Conservation (phyloP, 176 grass and related monocot species). For the Musa acuminata region DNA sequence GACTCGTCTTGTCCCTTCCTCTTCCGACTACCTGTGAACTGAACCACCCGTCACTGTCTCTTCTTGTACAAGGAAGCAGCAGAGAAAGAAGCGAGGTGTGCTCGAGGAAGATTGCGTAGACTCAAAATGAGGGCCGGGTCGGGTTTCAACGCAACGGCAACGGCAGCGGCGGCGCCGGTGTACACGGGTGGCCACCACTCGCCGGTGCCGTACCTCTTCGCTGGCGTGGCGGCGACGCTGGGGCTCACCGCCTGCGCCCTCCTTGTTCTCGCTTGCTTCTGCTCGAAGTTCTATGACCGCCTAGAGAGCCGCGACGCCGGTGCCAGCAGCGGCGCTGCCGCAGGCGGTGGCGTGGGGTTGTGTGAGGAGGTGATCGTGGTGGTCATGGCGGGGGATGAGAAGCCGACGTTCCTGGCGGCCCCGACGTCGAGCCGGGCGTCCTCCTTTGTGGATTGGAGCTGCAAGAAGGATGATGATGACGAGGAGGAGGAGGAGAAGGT, state of each 20-base stretch:
- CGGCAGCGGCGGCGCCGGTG: background rate
- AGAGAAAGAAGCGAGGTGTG: no score
- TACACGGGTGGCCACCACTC: conserved; percentile 32
- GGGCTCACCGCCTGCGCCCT: conserved; percentile 90
- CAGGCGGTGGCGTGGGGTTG: no score
- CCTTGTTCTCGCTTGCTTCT: conserved; percentile 85
- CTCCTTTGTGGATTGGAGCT: no score
- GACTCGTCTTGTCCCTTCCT: no score
- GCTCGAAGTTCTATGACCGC: conserved; percentile 88
- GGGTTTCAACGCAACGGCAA: background rate
- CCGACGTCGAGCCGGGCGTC: background rate
- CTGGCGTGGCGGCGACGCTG: conserved; percentile 80
- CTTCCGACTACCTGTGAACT: no score
- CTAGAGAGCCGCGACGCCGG: conserved; percentile 22
- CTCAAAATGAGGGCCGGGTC: background rate
- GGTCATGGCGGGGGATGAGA: conserved; percentile 11
- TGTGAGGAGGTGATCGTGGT: conserved; percentile 6
- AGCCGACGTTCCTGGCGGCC: conserved; percentile 10
- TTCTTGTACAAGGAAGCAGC: no score
- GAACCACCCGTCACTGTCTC: no score
- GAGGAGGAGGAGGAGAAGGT: background rate
- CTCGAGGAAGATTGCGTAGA: no score
- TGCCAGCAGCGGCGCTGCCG: no score
- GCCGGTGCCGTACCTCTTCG: conserved; percentile 92
- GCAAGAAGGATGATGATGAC: background rate